Evolutionary conservation across 495 filamentous ascomycete genomes (phyloP), one percentile per base, ranked within the genome.

Genomic region (Pyronema domesticum): DNA sequence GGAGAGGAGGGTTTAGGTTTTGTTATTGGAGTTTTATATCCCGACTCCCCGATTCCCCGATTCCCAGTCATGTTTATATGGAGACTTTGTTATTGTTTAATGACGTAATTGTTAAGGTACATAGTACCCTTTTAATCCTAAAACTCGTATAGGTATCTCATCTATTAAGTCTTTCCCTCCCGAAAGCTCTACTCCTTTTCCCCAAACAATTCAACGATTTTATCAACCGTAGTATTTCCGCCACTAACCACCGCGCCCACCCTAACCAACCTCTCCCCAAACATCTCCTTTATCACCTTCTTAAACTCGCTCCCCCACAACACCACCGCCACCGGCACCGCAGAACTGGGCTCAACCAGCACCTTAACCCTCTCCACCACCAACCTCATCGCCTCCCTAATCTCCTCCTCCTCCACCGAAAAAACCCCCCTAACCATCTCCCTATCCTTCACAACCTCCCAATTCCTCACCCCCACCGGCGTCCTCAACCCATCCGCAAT

Each of bases 401-500:
- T 95, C 71, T 94, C 77, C 58, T 80, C 80, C 66, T 96, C 91
- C 7, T 72, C 79, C 0, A 89, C 91, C 39, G 75, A 73, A 69
- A 76, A 95, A 57, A 94, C 79, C 2, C 80, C 85, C 3, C 68
- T 58, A 0, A 94, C 82, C 58, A 88, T 77, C n/a, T 66, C 66
- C 57, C 69, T 64, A 60, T 93, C 79, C 50, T 79, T 80, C 63
- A 96, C 87, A 15, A 98, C 72, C 40, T 65, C 73, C 87, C 88
- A 96, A 36, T 86, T 86, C 45, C 79, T 68, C 45, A 73, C 56
- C 1, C 89, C 91, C 3, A 96, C 76, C 0, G 86, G 85, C 34
- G 89, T 95, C 7, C 91, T 71, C 64, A 98, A 63, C 3, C 91
- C 91, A 67, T 98, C 91, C 1, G 86, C 91, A 48, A 96, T 83